Evolutionary conservation across 805 yeast genomes (phyloP), one percentile per base, ranked within the genome.

Genomic region (Teunomyces pallodes): DNA sequence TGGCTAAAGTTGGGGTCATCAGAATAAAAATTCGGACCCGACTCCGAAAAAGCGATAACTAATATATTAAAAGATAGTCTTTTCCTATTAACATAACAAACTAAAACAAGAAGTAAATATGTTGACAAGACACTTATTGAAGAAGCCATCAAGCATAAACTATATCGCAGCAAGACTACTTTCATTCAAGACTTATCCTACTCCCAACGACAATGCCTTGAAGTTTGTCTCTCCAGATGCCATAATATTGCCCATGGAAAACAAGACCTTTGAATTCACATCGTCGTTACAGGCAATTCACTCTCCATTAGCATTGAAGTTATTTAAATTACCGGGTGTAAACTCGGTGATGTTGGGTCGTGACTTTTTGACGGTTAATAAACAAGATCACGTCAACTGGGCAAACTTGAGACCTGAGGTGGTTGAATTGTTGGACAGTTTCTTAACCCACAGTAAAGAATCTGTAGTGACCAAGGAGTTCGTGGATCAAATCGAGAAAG

Each of bases 131-230:
- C 9, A 26, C 17, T 24, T 38, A 3, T 38, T 13, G 29, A 38
- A 38, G 29, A 38, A 26, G n/a, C 41, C 41, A 20, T n/a, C n/a
- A 16, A n/a, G 30, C 41, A 24, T 38, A 5, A n/a, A 16, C 10
- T 12, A 26, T 13, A 7, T 38, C 9, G 8, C 41, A 38, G 5
- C 41, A 5, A 38, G 76, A 41, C 55, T 60, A 27, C 60, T 70
- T 24, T 62, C 74, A 1, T 71, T 72, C 56, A 62, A 73, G 50
- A 70, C 89, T 0, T 60, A 77, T 14, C 71, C 84, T 1, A 86
- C 94, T 0, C 94, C 94, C 10, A 86, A 86, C 58, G 87, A 82
- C 45, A 82, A 86, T 62, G 90, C 94, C 1, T 66, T 86, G 47
- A 86, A 86, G 59, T 86, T 84, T 59, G 70, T 84, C 7, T 69